Conservation (phyloP, 2,329 filamentous ascomycete species). For the Alternaria postmessia region DNA sequence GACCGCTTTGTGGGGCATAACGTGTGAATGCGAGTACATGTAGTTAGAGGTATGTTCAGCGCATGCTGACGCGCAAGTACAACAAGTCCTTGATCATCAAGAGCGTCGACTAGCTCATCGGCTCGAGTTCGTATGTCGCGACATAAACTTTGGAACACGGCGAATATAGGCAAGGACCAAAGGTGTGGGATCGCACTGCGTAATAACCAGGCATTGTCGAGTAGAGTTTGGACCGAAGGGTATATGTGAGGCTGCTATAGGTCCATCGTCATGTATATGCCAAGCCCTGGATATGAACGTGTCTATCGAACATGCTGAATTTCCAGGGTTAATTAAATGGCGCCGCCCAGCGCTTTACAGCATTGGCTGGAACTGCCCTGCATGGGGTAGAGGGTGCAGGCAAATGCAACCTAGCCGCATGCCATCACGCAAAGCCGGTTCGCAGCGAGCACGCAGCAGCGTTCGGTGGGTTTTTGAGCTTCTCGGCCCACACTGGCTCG, state of each 20-base stretch:
- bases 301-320: conserved; percentile 24
- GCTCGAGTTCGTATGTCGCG: background rate
- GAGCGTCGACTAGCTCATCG: conserved; percentile 16
- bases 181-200: conserved; percentile 13
- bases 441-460: conserved; percentile 12
- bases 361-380: conserved; percentile 17
- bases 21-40: background rate
- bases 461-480: conserved; percentile 1
- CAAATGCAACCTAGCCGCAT: conserved; percentile 20
- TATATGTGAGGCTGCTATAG: conserved; percentile 45
- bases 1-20: conserved; percentile 2
- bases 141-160: conserved; percentile 12
- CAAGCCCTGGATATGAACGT: conserved; percentile 25
- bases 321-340: conserved; percentile 26
- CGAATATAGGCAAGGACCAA: conserved; percentile 27
- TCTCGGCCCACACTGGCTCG: conserved; percentile 23
- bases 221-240: conserved; percentile 19
- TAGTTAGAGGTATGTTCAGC: conserved; percentile 8
- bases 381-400: conserved; percentile 11
- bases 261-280: conserved; percentile 17
- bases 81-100: conserved; percentile 17
- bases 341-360: background rate
- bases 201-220: conserved; percentile 26
- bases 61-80: conserved; percentile 16
- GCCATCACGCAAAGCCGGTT: conserved; percentile 9